Conservation (phyloP, 192 early-diverging fungal genomes). For the Tieghemiomyces parasiticus region DNA sequence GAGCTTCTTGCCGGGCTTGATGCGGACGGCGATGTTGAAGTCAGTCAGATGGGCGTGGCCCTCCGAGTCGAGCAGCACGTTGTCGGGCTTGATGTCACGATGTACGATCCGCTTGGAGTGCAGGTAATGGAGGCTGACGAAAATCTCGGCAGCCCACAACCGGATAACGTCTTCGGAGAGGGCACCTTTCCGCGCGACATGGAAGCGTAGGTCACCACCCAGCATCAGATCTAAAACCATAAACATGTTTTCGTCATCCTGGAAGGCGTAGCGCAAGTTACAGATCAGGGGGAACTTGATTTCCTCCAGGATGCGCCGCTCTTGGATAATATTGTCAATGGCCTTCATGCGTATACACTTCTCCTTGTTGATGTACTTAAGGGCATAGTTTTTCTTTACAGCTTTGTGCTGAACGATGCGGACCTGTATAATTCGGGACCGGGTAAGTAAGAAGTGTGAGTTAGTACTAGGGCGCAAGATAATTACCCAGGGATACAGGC, state of each 20-base stretch:
- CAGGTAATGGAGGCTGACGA: constrained; percentile 47
- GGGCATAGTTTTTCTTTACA: constrained; percentile 47
- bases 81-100: constrained; percentile 77
- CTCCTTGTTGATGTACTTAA: constrained; percentile 79
- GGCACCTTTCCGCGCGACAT: constrained; percentile 47
- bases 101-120: constrained; percentile 58
- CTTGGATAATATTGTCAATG: constrained; percentile 68
- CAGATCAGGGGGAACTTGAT: constrained; percentile 36
- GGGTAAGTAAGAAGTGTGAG: constrained; percentile 4
- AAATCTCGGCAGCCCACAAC: constrained; percentile 56
- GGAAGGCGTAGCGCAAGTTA: constrained; percentile 80
- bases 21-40: constrained; percentile 74
- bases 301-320: constrained; percentile 60
- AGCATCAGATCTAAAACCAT: constrained; percentile 85
- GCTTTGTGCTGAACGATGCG: constrained; percentile 63
- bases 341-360: constrained; percentile 77
- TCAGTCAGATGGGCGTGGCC: constrained; percentile 75
- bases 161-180: constrained; percentile 50
- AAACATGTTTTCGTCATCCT: constrained; percentile 77
- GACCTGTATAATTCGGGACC: constrained; percentile 34
- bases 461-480: neutral
- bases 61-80: constrained; percentile 55
- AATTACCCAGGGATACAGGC: no score
- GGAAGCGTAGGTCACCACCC: constrained; percentile 74
- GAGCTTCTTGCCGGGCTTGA: constrained; percentile 40